These are phyloP conservation scores for Penstemon newberryi DNA, from an alignment of 257 asterid species.

Conservation along the genomic window DNA sequence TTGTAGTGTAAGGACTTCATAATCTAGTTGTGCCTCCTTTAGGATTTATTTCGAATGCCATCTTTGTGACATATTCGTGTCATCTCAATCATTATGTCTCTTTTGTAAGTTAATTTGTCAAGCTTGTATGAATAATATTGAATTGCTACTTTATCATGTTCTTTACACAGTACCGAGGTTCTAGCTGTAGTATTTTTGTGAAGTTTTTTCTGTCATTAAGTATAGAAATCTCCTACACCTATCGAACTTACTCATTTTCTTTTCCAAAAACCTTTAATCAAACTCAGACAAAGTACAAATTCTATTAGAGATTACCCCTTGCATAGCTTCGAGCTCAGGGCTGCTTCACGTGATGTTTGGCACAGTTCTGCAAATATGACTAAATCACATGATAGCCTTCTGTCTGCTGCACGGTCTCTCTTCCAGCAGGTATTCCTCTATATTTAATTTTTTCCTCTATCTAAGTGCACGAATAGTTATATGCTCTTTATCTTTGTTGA, in stretches of 20 bases:
- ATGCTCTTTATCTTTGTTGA: constrained; percentile 24
- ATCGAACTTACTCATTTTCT: background rate
- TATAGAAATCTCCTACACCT: constrained; percentile 11
- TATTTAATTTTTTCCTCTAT: no score
- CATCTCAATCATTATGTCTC: no score
- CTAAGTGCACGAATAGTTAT: background rate
- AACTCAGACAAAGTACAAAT: constrained; percentile 45
- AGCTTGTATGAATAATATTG: no score
- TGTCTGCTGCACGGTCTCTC: constrained; percentile 66
- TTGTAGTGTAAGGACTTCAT: no score
- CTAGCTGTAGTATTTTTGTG: constrained; percentile 2
- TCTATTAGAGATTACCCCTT: constrained; percentile 58
- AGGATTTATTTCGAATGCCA: no score
- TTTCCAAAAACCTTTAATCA: background rate
- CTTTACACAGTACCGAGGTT: background rate
- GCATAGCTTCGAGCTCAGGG: constrained; percentile 66
- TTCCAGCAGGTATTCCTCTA: constrained; percentile 64
- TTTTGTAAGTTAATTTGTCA: no score
- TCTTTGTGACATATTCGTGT: no score
- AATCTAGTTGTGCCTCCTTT: no score
- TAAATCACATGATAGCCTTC: constrained; percentile 44
- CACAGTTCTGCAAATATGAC: constrained; percentile 46
- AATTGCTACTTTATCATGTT: constrained; percentile 1
- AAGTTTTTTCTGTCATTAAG: background rate
- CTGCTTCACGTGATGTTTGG: constrained; percentile 74